A percentile compares a stretch with the other conserved stretches of the same genome.
Conservation (phyloP, 768 basidiomycete genomes). For the Terana coerulea region DNA sequence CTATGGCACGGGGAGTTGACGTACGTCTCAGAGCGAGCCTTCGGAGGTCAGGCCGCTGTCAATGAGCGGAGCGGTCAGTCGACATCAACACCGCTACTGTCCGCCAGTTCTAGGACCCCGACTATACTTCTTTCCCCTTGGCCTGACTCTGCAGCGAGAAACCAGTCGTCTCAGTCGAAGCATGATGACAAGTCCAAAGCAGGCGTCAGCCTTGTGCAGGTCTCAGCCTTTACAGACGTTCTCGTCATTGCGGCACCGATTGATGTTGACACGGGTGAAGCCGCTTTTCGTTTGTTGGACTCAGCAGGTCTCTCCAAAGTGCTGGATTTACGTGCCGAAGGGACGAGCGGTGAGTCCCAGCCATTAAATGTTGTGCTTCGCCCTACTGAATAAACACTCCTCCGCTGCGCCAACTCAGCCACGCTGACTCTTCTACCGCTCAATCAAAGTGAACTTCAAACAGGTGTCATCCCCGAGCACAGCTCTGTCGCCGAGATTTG, state of each 20-base stretch:
- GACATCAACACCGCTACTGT: background rate
- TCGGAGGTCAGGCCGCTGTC: background rate
- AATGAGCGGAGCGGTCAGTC: background rate
- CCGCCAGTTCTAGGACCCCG: background rate
- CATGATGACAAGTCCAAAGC: background rate
- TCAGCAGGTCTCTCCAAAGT: no score
- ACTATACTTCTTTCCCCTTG: conserved; percentile 11
- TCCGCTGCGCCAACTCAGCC: conserved; percentile 21
- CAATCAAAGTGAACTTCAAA: conserved; percentile 34
- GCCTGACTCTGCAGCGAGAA: conserved; percentile 11
- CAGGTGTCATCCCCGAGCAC: conserved; percentile 31
- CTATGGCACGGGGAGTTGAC: conserved; percentile 43
- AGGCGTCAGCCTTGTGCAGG: no score
- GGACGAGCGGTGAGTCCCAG: no score
- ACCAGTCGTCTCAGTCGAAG: background rate
- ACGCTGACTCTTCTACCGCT: conserved; percentile 51
- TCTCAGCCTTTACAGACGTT: conserved; percentile 66
- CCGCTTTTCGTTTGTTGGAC: no score
- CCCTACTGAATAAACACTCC: no score
- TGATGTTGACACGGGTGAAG: no score
- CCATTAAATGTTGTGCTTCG: no score
- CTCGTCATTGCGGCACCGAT: no score
- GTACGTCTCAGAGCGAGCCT: background rate
- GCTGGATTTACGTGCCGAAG: no score
- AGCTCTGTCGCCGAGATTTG: conserved; percentile 32